These are phyloP conservation scores for Thelonectria rubi DNA, from an alignment of 2,329 filamentous ascomycete species.

Conservation along the genomic window DNA sequence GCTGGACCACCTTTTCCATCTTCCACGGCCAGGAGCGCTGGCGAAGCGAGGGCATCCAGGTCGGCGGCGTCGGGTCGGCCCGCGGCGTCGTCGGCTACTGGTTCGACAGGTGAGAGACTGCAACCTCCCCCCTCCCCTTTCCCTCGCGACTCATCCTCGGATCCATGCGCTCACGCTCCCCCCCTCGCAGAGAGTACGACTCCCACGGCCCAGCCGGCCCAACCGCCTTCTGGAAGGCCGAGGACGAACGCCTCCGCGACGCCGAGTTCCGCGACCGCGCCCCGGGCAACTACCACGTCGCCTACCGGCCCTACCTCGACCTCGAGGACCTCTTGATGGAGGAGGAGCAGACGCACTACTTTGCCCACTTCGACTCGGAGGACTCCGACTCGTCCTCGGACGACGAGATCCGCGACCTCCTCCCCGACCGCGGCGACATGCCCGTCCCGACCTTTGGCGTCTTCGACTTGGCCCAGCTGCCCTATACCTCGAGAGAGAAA, in stretches of 20 bases:
- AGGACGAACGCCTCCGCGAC: not conserved
- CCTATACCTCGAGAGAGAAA: too few species aligned
- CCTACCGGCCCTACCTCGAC: conserved; percentile 10
- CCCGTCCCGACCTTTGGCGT: not conserved
- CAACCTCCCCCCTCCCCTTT: too few species aligned
- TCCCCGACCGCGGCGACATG: conserved; percentile 40
- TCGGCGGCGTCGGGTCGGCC: conserved; percentile 72
- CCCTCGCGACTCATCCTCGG: too few species aligned
- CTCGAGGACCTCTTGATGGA: not conserved
- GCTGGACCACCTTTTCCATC: conserved; percentile 77
- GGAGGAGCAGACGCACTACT: too few species aligned
- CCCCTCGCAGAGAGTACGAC: conserved; percentile 65
- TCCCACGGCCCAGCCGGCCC: conserved; percentile 75
- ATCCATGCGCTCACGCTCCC: not conserved
- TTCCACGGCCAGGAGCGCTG: conserved; percentile 73
- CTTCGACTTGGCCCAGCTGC: conserved; percentile 26
- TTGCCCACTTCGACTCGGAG: too few species aligned
- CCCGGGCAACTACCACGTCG: not conserved
- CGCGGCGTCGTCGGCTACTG: conserved; percentile 78
- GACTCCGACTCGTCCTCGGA: too few species aligned
- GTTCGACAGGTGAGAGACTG: conserved; percentile 72
- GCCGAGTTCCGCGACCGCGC: too few species aligned
- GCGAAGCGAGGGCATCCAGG: conserved; percentile 79
- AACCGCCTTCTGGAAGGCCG: conserved; percentile 81
- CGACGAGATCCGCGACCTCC: conserved; percentile 24